Base-by-base conservation (phyloP, 345 rosid species). In the Salix koriyanagi region DNA sequence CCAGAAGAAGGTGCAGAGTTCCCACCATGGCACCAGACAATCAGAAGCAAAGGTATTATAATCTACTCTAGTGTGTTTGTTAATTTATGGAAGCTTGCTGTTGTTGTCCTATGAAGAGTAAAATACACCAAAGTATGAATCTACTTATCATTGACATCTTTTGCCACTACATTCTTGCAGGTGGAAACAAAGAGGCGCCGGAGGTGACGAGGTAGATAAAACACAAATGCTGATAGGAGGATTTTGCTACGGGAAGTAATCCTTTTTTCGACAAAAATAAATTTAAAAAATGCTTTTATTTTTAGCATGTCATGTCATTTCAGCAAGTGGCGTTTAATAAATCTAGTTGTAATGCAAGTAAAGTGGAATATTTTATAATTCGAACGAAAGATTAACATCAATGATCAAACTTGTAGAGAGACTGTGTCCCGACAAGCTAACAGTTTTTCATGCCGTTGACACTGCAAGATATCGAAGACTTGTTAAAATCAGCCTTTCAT, bases 131-230 rank as follows among this genome's bases (percentile, higher is more conserved):
- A 34, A 19, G 21, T 12, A 42, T 67, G 75, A 61, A 37, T n/a
- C 26, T 10, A 52, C 54, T 30, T 28, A 3, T 26, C 39, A 9
- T 52, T 76, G n/a, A 71, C 41, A 10, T 13, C 56, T 32, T 6
- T 37, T 46, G 9, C 64, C 30, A 21, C 70, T 67, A 28, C 64
- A 52, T 73, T 70, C 23, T 80, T 77, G 72, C 91, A 91, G 96
- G 96, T 88, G 84, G 96, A 88, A 68, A 79, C 92, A 30, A 91
- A 91, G 81, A 84, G 96, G 21, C 86, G 89, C n/a, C n/a, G 96
- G 76, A 87, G 93, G 80, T 81, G 80, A 79, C 37, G 42, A 36
- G 44, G 62, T 62, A 30, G 30, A 50, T 60, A 75, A 56, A 32
- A 5, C 14, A 36, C 72, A 41, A 5, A 39, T 30, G 73, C 72